These are phyloP conservation scores for Macrophomina tecta DNA, from an alignment of 2,329 filamentous ascomycete species.

Conservation along the genomic window DNA sequence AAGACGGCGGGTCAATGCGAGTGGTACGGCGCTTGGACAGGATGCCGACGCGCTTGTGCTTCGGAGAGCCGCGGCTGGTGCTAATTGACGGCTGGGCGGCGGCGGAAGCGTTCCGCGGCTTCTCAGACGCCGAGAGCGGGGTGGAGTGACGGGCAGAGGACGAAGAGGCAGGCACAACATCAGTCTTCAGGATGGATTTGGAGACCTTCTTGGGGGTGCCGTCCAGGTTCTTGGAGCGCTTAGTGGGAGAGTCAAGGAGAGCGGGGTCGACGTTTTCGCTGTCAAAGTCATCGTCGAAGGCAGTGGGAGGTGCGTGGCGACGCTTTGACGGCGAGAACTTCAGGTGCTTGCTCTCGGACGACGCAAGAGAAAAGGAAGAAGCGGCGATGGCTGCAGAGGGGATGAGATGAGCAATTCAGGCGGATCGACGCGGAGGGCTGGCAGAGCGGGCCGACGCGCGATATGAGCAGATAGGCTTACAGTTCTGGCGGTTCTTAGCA, in stretches of 20 bases:
- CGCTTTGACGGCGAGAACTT: slow-evolving; percentile 52
- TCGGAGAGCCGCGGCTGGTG: slow-evolving; percentile 75
- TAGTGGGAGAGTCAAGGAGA: slow-evolving; percentile 57
- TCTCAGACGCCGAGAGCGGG: slow-evolving; percentile 36
- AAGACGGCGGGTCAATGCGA: slow-evolving; percentile 74
- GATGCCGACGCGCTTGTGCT: slow-evolving; percentile 71
- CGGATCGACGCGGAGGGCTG: slow-evolving; percentile 9
- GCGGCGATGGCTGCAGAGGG: slow-evolving; percentile 40
- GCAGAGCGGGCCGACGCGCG: slow-evolving; percentile 8
- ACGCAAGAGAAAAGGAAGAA: slow-evolving; percentile 33
- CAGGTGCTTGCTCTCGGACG: slow-evolving; percentile 41
- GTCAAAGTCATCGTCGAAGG: slow-evolving; percentile 55
- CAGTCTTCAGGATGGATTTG: slow-evolving; percentile 44
- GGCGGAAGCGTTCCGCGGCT: slow-evolving; percentile 49
- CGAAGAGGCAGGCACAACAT: slow-evolving; percentile 34
- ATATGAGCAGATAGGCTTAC: slow-evolving; percentile 44
- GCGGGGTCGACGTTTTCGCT: slow-evolving; percentile 66
- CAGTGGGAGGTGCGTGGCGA: slow-evolving; percentile 46
- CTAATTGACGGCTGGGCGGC: slow-evolving; percentile 51
- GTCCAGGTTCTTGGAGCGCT: slow-evolving; percentile 57
- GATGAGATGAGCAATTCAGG: slow-evolving; percentile 15
- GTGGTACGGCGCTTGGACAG: slow-evolving; percentile 71
- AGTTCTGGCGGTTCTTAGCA: slow-evolving; percentile 77
- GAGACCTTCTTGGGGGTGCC: slow-evolving; percentile 48
- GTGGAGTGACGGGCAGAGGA: slow-evolving; percentile 34